These are phyloP conservation scores for Mesembryanthemum crystallinum DNA, from an alignment of 148 eudicot genomes.

Conservation along the genomic window DNA sequence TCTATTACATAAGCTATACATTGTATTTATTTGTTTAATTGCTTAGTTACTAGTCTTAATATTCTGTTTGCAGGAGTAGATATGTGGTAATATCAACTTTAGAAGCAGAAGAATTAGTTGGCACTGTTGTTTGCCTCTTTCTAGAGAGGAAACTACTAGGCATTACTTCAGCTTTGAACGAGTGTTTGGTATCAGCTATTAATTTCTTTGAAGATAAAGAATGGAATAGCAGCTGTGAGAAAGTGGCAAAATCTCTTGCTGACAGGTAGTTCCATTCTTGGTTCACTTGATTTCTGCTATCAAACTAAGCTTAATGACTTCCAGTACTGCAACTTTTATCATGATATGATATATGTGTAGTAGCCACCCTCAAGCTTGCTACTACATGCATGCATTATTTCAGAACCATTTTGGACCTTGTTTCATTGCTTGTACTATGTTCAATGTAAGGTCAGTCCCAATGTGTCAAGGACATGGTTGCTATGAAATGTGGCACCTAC, in stretches of 20 bases:
- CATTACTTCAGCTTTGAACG: conserved; percentile 41
- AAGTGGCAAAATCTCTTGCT: conserved; percentile 54
- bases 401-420: neutral
- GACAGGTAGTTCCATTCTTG: conserved; percentile 46
- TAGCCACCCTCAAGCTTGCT: neutral
- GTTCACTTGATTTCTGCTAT: neutral
- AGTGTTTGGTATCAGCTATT: conserved; percentile 55
- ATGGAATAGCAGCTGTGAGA: conserved; percentile 61
- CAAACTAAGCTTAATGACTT: neutral
- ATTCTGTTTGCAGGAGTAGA: conserved; percentile 46
- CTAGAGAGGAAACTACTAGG: conserved; percentile 73
- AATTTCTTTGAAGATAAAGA: conserved; percentile 57
- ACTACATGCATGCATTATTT: neutral
- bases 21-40: neutral
- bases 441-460: neutral
- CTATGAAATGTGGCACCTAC: neutral
- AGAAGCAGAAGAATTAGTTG: conserved; percentile 68
- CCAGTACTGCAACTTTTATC: neutral
- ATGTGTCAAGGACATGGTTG: neutral
- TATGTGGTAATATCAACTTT: conserved; percentile 43
- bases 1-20: neutral
- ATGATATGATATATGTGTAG: neutral
- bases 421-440: neutral
- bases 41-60: neutral
- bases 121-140: conserved; percentile 49